Evolutionary conservation across 768 basidiomycete species (phyloP).

Genomic region (Termitomyces sp.): DNA sequence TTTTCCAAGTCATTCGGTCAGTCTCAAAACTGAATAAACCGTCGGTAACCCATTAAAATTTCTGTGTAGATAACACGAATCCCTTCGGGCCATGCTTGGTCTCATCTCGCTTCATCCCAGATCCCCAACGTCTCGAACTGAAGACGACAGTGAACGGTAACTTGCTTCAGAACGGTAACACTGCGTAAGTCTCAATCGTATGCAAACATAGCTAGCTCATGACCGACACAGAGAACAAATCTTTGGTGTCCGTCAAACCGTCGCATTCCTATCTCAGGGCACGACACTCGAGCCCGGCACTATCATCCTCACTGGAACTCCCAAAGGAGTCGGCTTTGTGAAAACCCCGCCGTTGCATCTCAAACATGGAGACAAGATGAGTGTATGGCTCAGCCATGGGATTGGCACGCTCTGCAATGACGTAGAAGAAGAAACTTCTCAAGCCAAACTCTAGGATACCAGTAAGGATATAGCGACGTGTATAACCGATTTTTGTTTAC

Average conservation of each 20-base stretch:
- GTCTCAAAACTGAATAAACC: slow-evolving; percentile 9
- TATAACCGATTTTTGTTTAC: not conserved
- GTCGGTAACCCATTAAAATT: not conserved
- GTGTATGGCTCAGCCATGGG: slow-evolving; percentile 62
- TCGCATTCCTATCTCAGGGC: slow-evolving; percentile 78
- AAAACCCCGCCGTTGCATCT: slow-evolving; percentile 65
- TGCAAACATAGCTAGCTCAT: not conserved
- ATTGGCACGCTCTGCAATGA: slow-evolving; percentile 78
- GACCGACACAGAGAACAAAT: slow-evolving; percentile 59
- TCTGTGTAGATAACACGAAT: slow-evolving; percentile 49
- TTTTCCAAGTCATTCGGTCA: slow-evolving; percentile 85
- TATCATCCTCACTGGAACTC: slow-evolving; percentile 79
- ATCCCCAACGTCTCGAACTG: slow-evolving; percentile 61
- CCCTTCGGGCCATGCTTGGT: slow-evolving; percentile 84
- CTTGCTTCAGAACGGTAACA: slow-evolving; percentile 69
- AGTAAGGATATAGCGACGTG: not conserved
- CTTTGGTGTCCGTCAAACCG: slow-evolving; percentile 70
- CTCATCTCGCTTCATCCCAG: slow-evolving; percentile 51
- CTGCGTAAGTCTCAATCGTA: slow-evolving; percentile 46
- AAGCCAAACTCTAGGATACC: slow-evolving; percentile 36
- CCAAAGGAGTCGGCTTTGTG: slow-evolving; percentile 77
- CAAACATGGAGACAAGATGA: slow-evolving; percentile 68
- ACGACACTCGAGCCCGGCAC: slow-evolving; percentile 80
- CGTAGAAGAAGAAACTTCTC: slow-evolving; percentile 58
- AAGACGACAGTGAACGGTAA: slow-evolving; percentile 63